Base-by-base conservation (phyloP, 1,284 basidiomycete genomes). In the Neotropicomus parvogracilis region DNA sequence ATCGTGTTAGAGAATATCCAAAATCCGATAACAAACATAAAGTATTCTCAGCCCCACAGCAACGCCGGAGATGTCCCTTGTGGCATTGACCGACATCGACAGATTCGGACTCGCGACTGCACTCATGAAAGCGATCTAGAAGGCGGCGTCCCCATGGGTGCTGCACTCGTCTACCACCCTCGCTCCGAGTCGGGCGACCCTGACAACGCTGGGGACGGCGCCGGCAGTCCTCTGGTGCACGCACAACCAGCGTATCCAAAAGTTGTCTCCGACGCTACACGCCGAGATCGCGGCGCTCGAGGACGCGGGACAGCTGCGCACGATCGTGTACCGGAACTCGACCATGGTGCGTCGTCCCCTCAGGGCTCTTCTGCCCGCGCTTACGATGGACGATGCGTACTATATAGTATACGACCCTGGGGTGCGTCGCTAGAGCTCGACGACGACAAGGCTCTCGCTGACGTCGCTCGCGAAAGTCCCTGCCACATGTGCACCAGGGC, bases 401-500 rank as follows among this genome's bases (percentile, higher is more conserved):
- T 46, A 37, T 19, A 33, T 43, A 56, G 57, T 71, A 68, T 49
- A 80, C 79, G 27, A 80, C 79, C 0, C 56, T 81, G 40, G 79
- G 78, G 78, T 75, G 12, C 11, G 17, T 24, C 8, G 24, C 8
- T 24, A 4, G 24, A 24, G 24, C 5, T 24, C 24, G 8, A 24
- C n/a, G n/a, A n/a, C 24, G 24, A 5, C 8, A 4, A 24, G 24
- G 24, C 24, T 24, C 24, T 24, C 24, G 24, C 24, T 24, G 8
- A 24, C 24, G 24, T 24, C 5, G 24, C 5, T 24, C 24, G 24
- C 24, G 24, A 24, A n/a, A 14, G 77, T 48, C 82, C 81, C 2
- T 83, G 82, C 52, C 74, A 65, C 49, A 82, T 82, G 81, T 83
- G 82, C 54, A 73, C 78, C 2, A 81, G 80, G 11, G 77, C 81